These are phyloP conservation scores for Rhizoclosmatium hyalinum DNA, from an alignment of 371 early-diverging fungal species.

Conservation along the genomic window DNA sequence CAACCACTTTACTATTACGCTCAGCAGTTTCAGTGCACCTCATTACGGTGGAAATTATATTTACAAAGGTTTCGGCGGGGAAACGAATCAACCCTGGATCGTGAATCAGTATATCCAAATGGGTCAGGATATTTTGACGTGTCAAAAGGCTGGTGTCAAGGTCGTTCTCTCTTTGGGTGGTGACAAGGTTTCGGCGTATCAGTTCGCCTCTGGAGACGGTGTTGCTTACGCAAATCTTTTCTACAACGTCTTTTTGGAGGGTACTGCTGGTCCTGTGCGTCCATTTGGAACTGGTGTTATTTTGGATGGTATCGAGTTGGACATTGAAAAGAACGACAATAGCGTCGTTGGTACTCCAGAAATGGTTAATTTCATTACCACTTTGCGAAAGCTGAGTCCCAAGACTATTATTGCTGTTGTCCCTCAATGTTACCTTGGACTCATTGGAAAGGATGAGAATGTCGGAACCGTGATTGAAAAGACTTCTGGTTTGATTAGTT, in stretches of 20 bases:
- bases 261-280: slow-evolving; percentile 32
- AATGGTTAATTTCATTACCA: slow-evolving; percentile 24
- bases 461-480: slow-evolving; percentile 21
- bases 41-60: slow-evolving; percentile 9
- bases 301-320: slow-evolving; percentile 42
- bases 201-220: slow-evolving; percentile 26
- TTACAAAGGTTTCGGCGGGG: slow-evolving; percentile 10
- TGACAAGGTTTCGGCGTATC: slow-evolving; percentile 16
- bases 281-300: slow-evolving; percentile 41
- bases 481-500: not conserved
- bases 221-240: slow-evolving; percentile 23
- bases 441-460: slow-evolving; percentile 17
- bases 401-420: slow-evolving; percentile 19
- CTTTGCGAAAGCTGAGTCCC: slow-evolving; percentile 15
- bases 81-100: slow-evolving; percentile 5
- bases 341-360: slow-evolving; percentile 4
- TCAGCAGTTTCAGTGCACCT: slow-evolving; percentile 10
- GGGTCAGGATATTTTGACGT: slow-evolving; percentile 20
- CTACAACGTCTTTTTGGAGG: slow-evolving; percentile 43
- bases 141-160: slow-evolving; percentile 37
- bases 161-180: slow-evolving; percentile 41
- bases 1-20: slow-evolving; percentile 18
- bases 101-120: slow-evolving; percentile 6
- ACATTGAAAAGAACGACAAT: slow-evolving; percentile 32
- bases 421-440: slow-evolving; percentile 25